Percentiles rank a stretch among this genome's conserved stretches.
Evolutionary conservation across 106 monocot genomes (phyloP).

Genomic region (Apostasia shenzhenica): DNA sequence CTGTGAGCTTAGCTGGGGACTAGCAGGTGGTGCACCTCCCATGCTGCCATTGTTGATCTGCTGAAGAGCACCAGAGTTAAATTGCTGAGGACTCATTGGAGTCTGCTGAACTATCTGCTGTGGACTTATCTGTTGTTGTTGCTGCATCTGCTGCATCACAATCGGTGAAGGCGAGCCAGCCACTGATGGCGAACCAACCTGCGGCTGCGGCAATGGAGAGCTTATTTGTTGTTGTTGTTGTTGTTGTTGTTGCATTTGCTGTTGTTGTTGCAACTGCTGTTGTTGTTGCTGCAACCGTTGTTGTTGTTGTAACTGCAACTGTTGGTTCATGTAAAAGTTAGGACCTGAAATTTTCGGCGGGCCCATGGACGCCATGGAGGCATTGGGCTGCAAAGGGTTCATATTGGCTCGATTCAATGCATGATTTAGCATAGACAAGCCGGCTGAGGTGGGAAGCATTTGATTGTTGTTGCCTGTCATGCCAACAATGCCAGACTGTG

Average conservation of each 20-base stretch:
- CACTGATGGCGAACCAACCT: constrained; percentile 40
- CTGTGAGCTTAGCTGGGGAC: constrained; percentile 91
- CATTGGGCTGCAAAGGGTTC: constrained; percentile 45
- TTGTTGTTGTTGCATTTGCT: constrained; percentile 30
- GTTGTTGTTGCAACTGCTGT: constrained; percentile 27
- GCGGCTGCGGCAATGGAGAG: constrained; percentile 49
- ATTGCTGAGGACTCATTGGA: constrained; percentile 65
- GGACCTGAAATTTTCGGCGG: constrained; percentile 71
- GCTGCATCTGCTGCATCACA: constrained; percentile 34
- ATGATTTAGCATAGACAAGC: constrained; percentile 64
- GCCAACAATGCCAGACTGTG: constrained; percentile 33
- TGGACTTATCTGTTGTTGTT: constrained; percentile 38
- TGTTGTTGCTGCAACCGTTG: constrained; percentile 27
- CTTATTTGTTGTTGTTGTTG: constrained; percentile 39
- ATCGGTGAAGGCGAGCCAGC: constrained; percentile 32
- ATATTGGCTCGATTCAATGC: constrained; percentile 50
- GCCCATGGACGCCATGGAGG: constrained; percentile 56
- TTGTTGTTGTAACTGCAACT: constrained; percentile 22
- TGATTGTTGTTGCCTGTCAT: constrained; percentile 48
- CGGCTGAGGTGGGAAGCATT: constrained; percentile 51
- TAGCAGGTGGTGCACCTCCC: constrained; percentile 43
- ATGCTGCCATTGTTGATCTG: constrained; percentile 47
- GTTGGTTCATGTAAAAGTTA: constrained; percentile 55
- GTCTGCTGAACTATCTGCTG: constrained; percentile 54
- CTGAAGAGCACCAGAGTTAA: constrained; percentile 46